Percentiles rank a stretch among this genome's conserved stretches.
Conservation (phyloP, 2,329 filamentous ascomycete genomes). For the Raffaelea ambrosiae region DNA sequence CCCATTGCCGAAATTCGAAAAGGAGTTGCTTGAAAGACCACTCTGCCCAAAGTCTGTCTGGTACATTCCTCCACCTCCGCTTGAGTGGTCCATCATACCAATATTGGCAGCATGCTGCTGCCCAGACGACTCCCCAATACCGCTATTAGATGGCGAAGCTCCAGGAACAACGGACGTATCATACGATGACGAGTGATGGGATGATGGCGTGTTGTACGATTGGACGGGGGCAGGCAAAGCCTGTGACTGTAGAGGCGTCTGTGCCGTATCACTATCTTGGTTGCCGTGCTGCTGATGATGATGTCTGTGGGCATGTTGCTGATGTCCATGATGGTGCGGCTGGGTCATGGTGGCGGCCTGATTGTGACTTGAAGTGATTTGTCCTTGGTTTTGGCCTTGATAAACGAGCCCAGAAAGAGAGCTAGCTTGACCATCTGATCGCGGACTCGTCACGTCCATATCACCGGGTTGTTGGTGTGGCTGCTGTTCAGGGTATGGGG, state of each 20-base stretch:
- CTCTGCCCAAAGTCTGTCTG: conserved; percentile 19
- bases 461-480: conserved; percentile 4
- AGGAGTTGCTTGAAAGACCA: conserved; percentile 17
- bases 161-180: conserved; percentile 30
- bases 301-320: conserved; percentile 5
- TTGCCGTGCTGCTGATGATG: conserved; percentile 12
- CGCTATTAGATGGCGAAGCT: conserved; percentile 28
- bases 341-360: neutral
- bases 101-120: neutral
- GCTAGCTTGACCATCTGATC: neutral
- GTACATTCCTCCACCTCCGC: conserved; percentile 13
- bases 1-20: conserved; percentile 22
- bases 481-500: conserved; percentile 20
- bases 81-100: neutral
- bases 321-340: neutral
- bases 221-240: neutral
- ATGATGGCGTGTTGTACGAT: conserved; percentile 26
- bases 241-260: conserved; percentile 12
- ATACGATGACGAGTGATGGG: conserved; percentile 32
- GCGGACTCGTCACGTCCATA: neutral
- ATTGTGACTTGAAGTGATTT: neutral
- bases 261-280: conserved; percentile 12
- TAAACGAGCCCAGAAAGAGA: neutral
- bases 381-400: neutral
- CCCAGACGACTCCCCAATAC: neutral